Conservation (phyloP, 2,329 filamentous ascomycete species). For the Cytospora mali region DNA sequence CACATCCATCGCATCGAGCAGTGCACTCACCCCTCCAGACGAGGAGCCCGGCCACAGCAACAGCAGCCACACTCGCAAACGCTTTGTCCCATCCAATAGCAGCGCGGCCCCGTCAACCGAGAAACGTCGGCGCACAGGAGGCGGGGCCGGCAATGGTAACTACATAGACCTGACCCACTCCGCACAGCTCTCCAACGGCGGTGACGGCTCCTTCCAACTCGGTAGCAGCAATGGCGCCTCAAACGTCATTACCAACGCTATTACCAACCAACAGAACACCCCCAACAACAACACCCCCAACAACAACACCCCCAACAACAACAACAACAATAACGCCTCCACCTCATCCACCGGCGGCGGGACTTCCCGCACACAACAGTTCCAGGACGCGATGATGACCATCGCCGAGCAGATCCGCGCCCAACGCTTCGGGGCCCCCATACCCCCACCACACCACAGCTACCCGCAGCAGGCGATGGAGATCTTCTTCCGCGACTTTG, state of each 20-base stretch:
- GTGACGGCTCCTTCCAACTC: slow-evolving; percentile 11
- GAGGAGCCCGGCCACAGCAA: slow-evolving; percentile 40
- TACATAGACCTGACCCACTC: slow-evolving; percentile 30
- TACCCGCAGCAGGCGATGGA: slow-evolving; percentile 63
- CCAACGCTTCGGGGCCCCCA: slow-evolving; percentile 44
- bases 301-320: too few relatives aligned
- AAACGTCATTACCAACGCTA: slow-evolving; percentile 1
- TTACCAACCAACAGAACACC: slow-evolving; percentile 8
- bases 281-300: slow-evolving; percentile 7
- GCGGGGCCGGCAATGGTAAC: slow-evolving; percentile 23
- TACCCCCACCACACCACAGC: slow-evolving; percentile 43
- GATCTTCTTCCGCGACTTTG: slow-evolving; percentile 61
- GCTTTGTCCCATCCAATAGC: slow-evolving; percentile 35
- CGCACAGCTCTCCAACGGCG: slow-evolving; percentile 21
- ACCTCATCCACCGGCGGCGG: slow-evolving; percentile 24
- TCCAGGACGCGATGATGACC: slow-evolving; percentile 25
- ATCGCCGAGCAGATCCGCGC: slow-evolving; percentile 33
- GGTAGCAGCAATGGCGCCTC: slow-evolving; percentile 8
- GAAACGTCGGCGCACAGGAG: slow-evolving; percentile 42
- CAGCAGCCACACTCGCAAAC: slow-evolving; percentile 45
- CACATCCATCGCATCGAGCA: slow-evolving; percentile 43
- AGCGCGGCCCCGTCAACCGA: slow-evolving; percentile 30
- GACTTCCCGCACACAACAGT: slow-evolving; percentile 34
- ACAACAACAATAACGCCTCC: slow-evolving; percentile 7
- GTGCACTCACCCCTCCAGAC: slow-evolving; percentile 58